Evolutionary conservation across 192 early-diverging fungal genomes (phyloP).

Genomic region (Geosiphon pyriformis): DNA sequence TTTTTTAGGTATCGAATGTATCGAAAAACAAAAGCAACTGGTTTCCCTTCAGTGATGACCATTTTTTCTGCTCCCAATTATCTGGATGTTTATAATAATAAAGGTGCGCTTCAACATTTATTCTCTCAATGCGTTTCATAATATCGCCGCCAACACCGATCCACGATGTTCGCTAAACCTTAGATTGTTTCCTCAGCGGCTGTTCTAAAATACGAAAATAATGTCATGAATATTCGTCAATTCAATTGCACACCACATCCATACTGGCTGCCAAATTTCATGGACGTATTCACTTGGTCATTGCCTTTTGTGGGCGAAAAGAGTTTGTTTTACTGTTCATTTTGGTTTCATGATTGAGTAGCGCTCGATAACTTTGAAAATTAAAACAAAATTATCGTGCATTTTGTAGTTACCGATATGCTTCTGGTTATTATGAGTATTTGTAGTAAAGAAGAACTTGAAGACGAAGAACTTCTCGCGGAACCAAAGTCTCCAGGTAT

Average conservation of each 20-base stretch:
- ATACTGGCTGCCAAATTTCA: constrained; percentile 98
- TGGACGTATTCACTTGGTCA: constrained; percentile 98
- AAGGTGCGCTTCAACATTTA: constrained; percentile 39
- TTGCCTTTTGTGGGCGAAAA: constrained; percentile 98
- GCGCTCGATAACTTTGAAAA: not conserved
- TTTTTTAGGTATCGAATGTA: constrained; percentile 82
- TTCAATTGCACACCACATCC: constrained; percentile 93
- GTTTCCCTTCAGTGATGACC: constrained; percentile 95
- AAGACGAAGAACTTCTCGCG: constrained; percentile 44
- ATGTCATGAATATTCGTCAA: constrained; percentile 96
- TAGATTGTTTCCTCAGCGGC: constrained; percentile 52
- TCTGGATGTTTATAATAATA: constrained; percentile 97
- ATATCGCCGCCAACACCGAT: too few species aligned
- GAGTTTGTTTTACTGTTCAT: constrained; percentile 45
- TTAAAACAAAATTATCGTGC: not conserved
- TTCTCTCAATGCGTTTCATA: not conserved
- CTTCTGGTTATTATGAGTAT: constrained; percentile 89
- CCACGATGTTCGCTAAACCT: not conserved
- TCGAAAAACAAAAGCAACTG: constrained; percentile 85
- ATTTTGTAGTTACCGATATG: constrained; percentile 86
- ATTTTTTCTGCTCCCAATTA: constrained; percentile 99
- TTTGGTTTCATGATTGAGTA: not conserved
- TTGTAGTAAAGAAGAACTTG: constrained; percentile 92
- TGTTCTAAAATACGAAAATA: constrained; percentile 97
- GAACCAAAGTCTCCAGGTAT: constrained; percentile 18